Base-by-base conservation (phyloP, 805 yeast species). In the Tetrapisispora nanseiensis region DNA sequence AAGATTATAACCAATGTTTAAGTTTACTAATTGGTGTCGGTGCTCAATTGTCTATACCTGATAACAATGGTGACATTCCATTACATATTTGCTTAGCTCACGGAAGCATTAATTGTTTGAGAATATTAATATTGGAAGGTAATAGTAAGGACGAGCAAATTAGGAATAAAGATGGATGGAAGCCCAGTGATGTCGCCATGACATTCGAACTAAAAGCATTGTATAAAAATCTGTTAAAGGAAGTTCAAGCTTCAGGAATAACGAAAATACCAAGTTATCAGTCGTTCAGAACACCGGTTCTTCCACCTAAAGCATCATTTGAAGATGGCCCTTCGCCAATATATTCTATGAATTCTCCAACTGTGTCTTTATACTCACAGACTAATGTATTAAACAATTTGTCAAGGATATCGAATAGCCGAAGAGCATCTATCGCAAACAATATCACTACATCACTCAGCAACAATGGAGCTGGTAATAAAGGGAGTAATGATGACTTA, bases 1-100 rank as follows among this genome's bases (percentile, higher is more conserved):
- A 67, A 32, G 84, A 85, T 41, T 75, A 70, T 56, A 71, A 71
- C 44, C 80, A 78, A 29, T 80, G 89, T 48, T 67, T 82, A 36
- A 75, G 72, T 47, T 61, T 84, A 33, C 62, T 86, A 18, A 63
- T 86, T 4, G 82, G 82, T 29, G 74, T 81, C 43, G 92, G 89
- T 8, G 94, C 94, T 2, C 82, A 85, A 52, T 69, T 86, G 36
- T 79, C 82, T 50, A 58, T 77, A 4, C 79, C 76, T 42, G 95
- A 92, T 56, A 65, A 68, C 9, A 74, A 74, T 13, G 95, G 92
- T 1, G 84, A 86, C 55, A 80, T 95, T 2, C 86, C 95, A 0
- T 64, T 90, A 33, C 97, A 90, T 61, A 67, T 82, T 40, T 95
- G 96, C 0, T 72, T 85, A 50, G 80, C 82, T 42, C 75, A 71